These are phyloP conservation scores for Aspergillus pseudoglaucus DNA, from an alignment of 2,329 filamentous ascomycete genomes.

Conservation along the genomic window DNA sequence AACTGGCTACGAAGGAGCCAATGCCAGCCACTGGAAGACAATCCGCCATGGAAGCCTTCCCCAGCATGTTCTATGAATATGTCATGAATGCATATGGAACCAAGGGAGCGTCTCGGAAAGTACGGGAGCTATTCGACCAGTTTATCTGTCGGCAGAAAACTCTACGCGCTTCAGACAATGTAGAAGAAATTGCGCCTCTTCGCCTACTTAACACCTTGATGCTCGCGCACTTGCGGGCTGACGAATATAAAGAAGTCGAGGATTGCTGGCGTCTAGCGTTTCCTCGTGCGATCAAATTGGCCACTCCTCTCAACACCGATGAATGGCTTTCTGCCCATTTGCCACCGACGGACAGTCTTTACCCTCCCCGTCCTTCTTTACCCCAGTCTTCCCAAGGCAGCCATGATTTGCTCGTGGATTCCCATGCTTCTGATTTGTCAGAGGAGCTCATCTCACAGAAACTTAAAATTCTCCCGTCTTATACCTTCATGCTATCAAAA, in stretches of 20 bases:
- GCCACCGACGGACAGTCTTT: conserved; percentile 2
- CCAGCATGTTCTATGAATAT: conserved; percentile 48
- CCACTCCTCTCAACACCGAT: conserved; percentile 27
- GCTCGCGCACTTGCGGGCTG: conserved; percentile 54
- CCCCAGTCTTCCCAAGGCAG: conserved; percentile 2
- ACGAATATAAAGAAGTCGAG: conserved; percentile 55
- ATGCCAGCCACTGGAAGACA: conserved; percentile 26
- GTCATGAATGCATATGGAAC: conserved; percentile 52
- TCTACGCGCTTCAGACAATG: conserved; percentile 6
- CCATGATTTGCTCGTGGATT: conserved; percentile 3
- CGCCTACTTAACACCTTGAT: conserved; percentile 61
- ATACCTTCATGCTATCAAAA: conserved; percentile 44
- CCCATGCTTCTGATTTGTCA: background rate
- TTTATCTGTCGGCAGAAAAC: conserved; percentile 33
- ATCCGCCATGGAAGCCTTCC: conserved; percentile 37
- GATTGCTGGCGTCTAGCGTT: conserved; percentile 61
- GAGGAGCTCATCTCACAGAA: background rate
- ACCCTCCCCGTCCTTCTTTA: conserved; percentile 9
- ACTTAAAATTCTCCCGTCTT: conserved; percentile 27
- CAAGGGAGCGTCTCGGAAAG: conserved; percentile 41
- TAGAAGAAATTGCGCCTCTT: conserved; percentile 41
- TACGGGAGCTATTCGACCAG: conserved; percentile 51
- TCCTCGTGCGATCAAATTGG: conserved; percentile 44
- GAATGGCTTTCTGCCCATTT: conserved; percentile 10
- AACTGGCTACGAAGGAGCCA: conserved; percentile 41